Evolutionary conservation across 176 grass and related monocot genomes (phyloP).

Genomic region (Chloris gayana): DNA sequence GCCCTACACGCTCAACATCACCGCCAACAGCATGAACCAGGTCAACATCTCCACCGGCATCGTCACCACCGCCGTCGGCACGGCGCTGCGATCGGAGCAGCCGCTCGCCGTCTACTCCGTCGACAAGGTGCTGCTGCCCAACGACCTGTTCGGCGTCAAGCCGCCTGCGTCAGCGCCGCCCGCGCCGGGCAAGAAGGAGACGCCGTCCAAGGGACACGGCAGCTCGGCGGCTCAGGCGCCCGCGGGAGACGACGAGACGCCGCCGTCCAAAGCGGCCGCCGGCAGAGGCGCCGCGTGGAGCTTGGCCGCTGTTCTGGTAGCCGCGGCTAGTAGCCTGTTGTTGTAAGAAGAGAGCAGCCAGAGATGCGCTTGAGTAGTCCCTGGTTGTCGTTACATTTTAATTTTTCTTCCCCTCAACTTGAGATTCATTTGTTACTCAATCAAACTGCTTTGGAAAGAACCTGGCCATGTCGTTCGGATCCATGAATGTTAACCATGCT

Average conservation of each 20-base stretch:
- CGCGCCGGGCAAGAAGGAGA: constrained; percentile 22
- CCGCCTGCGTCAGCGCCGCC: constrained; percentile 50
- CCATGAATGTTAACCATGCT: constrained; percentile 9
- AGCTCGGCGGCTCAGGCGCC: constrained; percentile 31
- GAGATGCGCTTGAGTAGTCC: constrained; percentile 21
- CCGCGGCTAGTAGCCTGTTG: constrained; percentile 33
- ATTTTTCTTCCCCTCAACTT: background rate
- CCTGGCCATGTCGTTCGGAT: background rate
- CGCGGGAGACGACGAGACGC: background rate
- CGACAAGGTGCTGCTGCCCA: constrained; percentile 67
- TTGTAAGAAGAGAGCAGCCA: constrained; percentile 33
- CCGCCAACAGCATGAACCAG: constrained; percentile 46
- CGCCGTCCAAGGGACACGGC: constrained; percentile 26
- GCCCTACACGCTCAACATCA: constrained; percentile 77
- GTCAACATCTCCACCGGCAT: constrained; percentile 87
- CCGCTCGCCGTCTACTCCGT: constrained; percentile 84
- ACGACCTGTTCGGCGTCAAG: constrained; percentile 73
- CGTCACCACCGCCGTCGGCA: constrained; percentile 46
- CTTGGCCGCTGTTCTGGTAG: constrained; percentile 13
- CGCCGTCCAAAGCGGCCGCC: constrained; percentile 2
- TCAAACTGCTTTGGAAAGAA: constrained; percentile 1
- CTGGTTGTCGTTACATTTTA: background rate
- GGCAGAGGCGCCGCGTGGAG: constrained; percentile 39
- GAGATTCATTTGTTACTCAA: constrained; percentile 14
- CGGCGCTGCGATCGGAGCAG: constrained; percentile 29